phyloP scores from a whole-genome alignment of 148 eudicot species.

The Gaultheria prostrata region DNA sequence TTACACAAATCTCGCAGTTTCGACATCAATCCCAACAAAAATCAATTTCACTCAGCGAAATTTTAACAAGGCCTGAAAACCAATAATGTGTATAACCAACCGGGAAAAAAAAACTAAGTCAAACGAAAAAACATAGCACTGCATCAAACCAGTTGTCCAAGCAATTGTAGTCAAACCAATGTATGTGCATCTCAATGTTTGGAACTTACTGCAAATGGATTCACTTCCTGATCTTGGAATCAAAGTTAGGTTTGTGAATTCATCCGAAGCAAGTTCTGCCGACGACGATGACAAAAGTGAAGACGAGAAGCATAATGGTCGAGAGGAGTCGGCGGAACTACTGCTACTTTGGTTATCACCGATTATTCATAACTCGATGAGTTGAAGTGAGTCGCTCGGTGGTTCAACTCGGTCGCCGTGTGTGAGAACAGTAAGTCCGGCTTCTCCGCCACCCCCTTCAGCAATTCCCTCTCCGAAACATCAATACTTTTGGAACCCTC shows the following conservation, averaged over 20 bases:
- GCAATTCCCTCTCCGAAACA: constrained; percentile 52
- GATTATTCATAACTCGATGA: constrained; percentile 86
- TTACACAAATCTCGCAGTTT: neutral
- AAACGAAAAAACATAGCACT: no score
- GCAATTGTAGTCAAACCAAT: neutral
- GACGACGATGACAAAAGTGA: no score
- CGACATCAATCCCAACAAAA: neutral
- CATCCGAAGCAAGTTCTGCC: no score
- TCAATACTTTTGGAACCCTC: constrained; percentile 18
- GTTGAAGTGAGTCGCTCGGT: constrained; percentile 37
- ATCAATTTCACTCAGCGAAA: neutral
- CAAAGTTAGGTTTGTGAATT: no score
- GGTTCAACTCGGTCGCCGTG: constrained; percentile 66
- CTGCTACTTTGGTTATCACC: constrained; percentile 36
- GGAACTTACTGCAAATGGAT: constrained; percentile 61
- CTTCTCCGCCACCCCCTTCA: constrained; percentile 51
- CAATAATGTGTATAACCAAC: neutral
- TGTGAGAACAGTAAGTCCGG: constrained; percentile 40
- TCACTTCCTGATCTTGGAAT: constrained; percentile 58
- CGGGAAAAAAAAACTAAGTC: neutral
- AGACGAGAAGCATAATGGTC: constrained; percentile 59
- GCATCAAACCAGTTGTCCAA: neutral
- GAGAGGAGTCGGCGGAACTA: constrained; percentile 34
- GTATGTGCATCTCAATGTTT: neutral
- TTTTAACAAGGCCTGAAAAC: neutral